Evolutionary conservation across 208 protist species (phyloP), one percentile per base, ranked within the genome.

Genomic region (Crithidia acanthocephali): DNA sequence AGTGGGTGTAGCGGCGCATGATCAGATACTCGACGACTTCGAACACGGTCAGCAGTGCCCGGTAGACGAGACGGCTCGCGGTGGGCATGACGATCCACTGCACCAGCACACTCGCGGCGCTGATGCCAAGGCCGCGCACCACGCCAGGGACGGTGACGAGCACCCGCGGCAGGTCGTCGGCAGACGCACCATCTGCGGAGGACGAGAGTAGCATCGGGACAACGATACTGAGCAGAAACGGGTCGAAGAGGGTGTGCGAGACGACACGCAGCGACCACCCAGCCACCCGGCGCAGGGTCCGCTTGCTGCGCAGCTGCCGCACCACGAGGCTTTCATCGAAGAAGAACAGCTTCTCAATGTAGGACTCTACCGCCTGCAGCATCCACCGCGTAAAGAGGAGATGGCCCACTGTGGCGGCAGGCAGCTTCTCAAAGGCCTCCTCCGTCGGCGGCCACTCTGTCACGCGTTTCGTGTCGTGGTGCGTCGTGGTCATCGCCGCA

Each of bases 1-100:
- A 76, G 40, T 52, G 44, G 8, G 68, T 61, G 68, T 96, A 96
- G 44, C 91, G 88, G 25, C 91, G 91, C 51, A 88, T 60, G 16
- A 93, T 56, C 11, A 94, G 63, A 57, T 96, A 96, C 83, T 96
- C 88, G 25, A 72, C 48, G 3, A 76, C 81, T 51, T 94, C 88
- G 23, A 73, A 84, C 28, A 89, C 67, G 0, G 87, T 89, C 50
- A 96, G 78, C 23, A 91, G 65, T 0, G 73, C 86, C 8, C 88
- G 85, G 72, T 94, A 81, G 28, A 87, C 79, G 11, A 93, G 78
- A 18, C 81, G 75, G 28, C 76, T 85, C 9, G 83, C 65, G 10
- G 58, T 53, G 15, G 91, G 91, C 58, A 81, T 79, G 56, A 96
- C 37, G 7, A 93, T 18, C 44, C 75, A 69, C 45, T 93, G 78